These are phyloP conservation scores for Solioccasus polychromus DNA, from an alignment of 768 basidiomycete species.

Conservation along the genomic window DNA sequence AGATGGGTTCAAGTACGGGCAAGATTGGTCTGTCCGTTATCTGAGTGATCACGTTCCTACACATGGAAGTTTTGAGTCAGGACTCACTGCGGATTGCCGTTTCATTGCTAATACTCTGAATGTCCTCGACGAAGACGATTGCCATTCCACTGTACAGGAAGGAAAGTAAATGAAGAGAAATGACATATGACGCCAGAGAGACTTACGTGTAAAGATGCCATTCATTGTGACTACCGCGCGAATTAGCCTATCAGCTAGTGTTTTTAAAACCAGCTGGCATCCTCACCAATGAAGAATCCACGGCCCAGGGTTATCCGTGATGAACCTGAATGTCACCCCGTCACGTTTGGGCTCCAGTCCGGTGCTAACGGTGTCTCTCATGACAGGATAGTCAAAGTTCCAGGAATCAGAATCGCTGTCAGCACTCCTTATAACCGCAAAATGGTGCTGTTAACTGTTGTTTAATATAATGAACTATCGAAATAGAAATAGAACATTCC, in stretches of 20 bases:
- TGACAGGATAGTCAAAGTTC: constrained; percentile 48
- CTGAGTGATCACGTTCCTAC: too few species aligned
- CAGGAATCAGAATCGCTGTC: constrained; percentile 32
- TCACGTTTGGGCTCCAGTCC: constrained; percentile 31
- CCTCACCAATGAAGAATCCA: constrained; percentile 45
- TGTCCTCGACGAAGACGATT: constrained; percentile 11
- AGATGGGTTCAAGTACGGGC: too few species aligned
- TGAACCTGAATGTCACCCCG: constrained; percentile 55
- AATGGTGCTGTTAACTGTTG: constrained; percentile 42
- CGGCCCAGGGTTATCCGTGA: constrained; percentile 65
- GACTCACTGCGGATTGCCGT: too few species aligned
- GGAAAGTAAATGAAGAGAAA: too few species aligned
- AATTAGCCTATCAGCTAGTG: too few species aligned
- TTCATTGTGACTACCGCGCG: constrained; percentile 41
- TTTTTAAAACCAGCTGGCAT: too few species aligned
- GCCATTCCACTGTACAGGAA: constrained; percentile 17
- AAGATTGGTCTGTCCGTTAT: too few species aligned
- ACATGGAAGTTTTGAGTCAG: too few species aligned
- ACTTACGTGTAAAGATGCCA: constrained; percentile 34
- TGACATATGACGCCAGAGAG: too few species aligned
- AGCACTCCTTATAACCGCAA: constrained; percentile 41
- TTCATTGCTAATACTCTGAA: too few species aligned
- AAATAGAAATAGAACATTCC: not conserved
- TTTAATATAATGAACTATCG: too few species aligned
- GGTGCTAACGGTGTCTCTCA: constrained; percentile 47